Conservation (phyloP, 2,329 filamentous ascomycete genomes). For the Tolypocladium sp. region DNA sequence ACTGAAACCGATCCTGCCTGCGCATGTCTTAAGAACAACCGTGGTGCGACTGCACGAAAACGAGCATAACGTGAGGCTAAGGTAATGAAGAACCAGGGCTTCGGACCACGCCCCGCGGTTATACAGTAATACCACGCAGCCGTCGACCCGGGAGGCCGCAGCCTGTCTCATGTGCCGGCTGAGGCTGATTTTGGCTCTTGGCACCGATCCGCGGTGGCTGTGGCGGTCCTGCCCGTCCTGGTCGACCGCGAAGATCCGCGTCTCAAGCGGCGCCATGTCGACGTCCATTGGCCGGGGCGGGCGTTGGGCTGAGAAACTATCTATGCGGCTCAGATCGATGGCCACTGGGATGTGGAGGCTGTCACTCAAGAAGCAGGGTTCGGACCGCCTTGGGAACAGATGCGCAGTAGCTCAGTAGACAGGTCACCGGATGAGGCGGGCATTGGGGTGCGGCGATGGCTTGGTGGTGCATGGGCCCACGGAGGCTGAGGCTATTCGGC, state of each 20-base stretch:
- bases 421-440: background rate
- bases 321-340: background rate
- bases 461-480: background rate
- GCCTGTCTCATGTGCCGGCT: background rate
- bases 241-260: background rate
- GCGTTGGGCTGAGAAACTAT: background rate
- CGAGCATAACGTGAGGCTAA: background rate
- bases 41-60: background rate
- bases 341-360: background rate
- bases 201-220: background rate
- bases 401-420: no score
- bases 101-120: background rate
- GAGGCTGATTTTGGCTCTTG: background rate
- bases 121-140: background rate
- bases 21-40: background rate
- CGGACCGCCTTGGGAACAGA: background rate
- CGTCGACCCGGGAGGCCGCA: background rate
- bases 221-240: background rate
- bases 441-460: background rate
- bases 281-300: background rate
- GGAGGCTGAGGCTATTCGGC: background rate
- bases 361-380: background rate
- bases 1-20: background rate
- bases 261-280: background rate
- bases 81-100: background rate